These are phyloP conservation scores for Ceraceosorus guamensis DNA, from an alignment of 1,284 basidiomycete species.

Conservation along the genomic window DNA sequence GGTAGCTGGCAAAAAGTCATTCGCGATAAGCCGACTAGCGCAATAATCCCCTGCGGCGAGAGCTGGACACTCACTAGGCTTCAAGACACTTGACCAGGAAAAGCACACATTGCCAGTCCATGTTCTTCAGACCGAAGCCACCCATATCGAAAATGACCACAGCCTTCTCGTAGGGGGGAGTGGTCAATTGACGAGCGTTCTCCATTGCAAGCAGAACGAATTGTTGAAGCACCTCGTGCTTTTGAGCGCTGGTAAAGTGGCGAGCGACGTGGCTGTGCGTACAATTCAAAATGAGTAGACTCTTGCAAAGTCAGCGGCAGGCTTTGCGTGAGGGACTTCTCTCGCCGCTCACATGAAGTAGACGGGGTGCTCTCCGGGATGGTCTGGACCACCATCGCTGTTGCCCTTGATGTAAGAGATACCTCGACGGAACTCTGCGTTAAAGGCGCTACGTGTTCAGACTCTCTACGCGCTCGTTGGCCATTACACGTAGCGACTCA, in stretches of 20 bases:
- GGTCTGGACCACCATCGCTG: slow-evolving; percentile 13
- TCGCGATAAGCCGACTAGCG: background rate
- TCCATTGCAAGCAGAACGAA: slow-evolving; percentile 47
- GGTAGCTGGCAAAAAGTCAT: slow-evolving; percentile 18
- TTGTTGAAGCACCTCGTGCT: slow-evolving; percentile 44
- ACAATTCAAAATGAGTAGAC: too few relatives aligned
- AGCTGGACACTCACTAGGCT: slow-evolving; percentile 17
- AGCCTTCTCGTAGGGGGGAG: slow-evolving; percentile 43
- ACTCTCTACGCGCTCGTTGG: too few relatives aligned
- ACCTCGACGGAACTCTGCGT: slow-evolving; percentile 37
- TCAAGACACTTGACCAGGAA: slow-evolving; percentile 48
- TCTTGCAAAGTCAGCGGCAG: background rate
- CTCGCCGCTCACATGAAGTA: slow-evolving; percentile 32
- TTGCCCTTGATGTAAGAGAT: slow-evolving; percentile 49
- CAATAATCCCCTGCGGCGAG: background rate
- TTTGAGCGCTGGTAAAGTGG: slow-evolving; percentile 46
- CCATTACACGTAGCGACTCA: too few relatives aligned
- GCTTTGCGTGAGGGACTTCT: background rate
- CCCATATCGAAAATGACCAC: slow-evolving; percentile 46
- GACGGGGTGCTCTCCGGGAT: slow-evolving; percentile 42
- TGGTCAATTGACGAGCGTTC: slow-evolving; percentile 39
- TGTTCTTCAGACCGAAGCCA: slow-evolving; percentile 48
- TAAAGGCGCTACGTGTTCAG: too few relatives aligned
- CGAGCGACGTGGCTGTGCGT: slow-evolving; percentile 35
- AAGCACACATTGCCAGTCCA: slow-evolving; percentile 47